Evolutionary conservation across 768 basidiomycete species (phyloP), one percentile per base, ranked within the genome.

Genomic region (Tremella yokohamensis): DNA sequence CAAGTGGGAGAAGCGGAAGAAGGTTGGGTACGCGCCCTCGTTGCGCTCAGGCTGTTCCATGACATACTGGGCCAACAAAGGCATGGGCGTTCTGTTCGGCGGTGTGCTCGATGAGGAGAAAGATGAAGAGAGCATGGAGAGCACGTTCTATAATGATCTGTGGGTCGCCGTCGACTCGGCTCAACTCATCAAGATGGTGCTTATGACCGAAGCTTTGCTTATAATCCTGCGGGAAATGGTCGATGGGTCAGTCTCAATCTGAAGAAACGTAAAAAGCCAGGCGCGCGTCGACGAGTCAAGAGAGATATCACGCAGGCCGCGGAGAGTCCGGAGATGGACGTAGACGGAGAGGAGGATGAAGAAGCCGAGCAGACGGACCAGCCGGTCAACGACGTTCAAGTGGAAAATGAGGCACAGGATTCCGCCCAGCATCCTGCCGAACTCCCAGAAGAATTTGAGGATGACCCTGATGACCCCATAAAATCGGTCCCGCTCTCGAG

Each of bases 1-100:
- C 49, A 92, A 90, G 74, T 94, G 91, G 91, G 90, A 92, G 70
- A 83, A 84, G 55, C 82, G 88, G 20, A 91, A 90, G 75, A 81
- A 84, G 45, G 85, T 84, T 1, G 86, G 84, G 1, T 87, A 85
- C 64, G 84, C 85, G 0, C 90, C 90, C 0, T 80, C 83, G 0
- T 69, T 85, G 3, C 83, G 90, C 2, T 87, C 85, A 0, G 91
- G 91, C 1, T 89, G 87, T 63, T 90, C 89, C 2, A 94, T 94
- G 91, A 79, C 87, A 0, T 77, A 86, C 0, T 94, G 91, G 91
- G 54, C 65, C 1, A 75, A 82, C 19, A 87, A 84, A 64, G 80
- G 78, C 22, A 85, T 83, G 55, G 89, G 90, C 0, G 78, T 96
- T 1, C 73, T 91, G 50, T 96, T 93, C 69, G 91, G 91, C 12